Conservation (phyloP, 1,284 basidiomycete genomes). For the Ganoderma multipileum region DNA sequence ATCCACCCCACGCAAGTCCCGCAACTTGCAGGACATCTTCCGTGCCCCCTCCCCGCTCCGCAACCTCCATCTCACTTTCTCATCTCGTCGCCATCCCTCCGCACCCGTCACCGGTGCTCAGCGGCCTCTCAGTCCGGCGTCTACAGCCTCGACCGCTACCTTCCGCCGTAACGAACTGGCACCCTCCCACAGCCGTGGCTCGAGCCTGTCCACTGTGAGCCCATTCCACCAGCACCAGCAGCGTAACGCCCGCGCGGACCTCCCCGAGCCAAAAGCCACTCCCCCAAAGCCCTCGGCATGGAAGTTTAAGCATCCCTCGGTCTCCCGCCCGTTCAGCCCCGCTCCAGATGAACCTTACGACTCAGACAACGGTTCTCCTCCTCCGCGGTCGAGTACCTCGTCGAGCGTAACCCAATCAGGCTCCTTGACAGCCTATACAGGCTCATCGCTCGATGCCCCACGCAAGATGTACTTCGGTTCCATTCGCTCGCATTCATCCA, state of each 20-base stretch:
- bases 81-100: constrained; percentile 46
- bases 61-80: constrained; percentile 58
- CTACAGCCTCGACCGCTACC: constrained; percentile 29
- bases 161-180: constrained; percentile 29
- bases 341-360: constrained; percentile 38
- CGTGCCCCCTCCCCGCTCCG: constrained; percentile 60
- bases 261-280: constrained; percentile 30
- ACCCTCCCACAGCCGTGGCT: constrained; percentile 31
- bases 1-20: constrained; percentile 43
- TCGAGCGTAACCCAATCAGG: constrained; percentile 62
- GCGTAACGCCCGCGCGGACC: constrained; percentile 29
- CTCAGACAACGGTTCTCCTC: constrained; percentile 33
- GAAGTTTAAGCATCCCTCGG: constrained; percentile 62
- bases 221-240: constrained; percentile 16
- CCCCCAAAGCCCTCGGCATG: constrained; percentile 36
- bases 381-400: constrained; percentile 71
- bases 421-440: constrained; percentile 48
- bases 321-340: constrained; percentile 62
- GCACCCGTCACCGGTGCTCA: constrained; percentile 40
- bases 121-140: constrained; percentile 32
- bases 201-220: constrained; percentile 32
- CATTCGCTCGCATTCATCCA: constrained; percentile 50
- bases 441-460: constrained; percentile 49
- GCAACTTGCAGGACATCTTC: constrained; percentile 43
- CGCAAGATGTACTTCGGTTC: constrained; percentile 57